Conservation (phyloP, 148 eudicot species). For the Silene uniflora region DNA sequence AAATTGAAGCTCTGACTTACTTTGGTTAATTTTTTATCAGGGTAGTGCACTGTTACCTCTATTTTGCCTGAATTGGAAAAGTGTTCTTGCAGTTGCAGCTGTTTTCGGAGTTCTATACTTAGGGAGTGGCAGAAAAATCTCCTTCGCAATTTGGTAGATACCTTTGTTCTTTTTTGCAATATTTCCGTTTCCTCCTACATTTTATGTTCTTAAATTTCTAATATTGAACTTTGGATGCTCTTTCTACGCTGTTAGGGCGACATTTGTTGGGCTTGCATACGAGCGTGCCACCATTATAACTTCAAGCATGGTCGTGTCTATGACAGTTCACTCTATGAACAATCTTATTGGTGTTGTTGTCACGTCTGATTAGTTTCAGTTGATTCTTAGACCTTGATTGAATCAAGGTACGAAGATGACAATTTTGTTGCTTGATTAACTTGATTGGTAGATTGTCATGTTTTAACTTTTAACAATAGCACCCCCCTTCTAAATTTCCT, state of each 20-base stretch:
- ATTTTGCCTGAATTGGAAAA: conserved; percentile 58
- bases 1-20: neutral
- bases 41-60: conserved; percentile 88
- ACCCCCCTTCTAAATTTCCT: too few species aligned
- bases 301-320: conserved; percentile 71
- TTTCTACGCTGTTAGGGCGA: too few species aligned
- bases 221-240: neutral
- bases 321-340: conserved; percentile 82
- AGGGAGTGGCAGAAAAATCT: conserved; percentile 76
- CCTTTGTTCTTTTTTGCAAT: neutral
- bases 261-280: too few species aligned
- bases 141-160: conserved; percentile 76
- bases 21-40: conserved; percentile 33
- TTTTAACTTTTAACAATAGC: too few species aligned
- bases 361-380: too few species aligned
- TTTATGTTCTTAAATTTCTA: neutral
- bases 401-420: too few species aligned
- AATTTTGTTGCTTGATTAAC: too few species aligned
- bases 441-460: too few species aligned
- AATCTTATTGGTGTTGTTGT: conserved; percentile 72
- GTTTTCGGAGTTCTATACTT: conserved; percentile 75
- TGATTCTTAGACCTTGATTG: too few species aligned
- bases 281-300: conserved; percentile 69
- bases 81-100: conserved; percentile 58
- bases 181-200: neutral